Evolutionary conservation across 345 rosid species (phyloP).

Genomic region (Lepidium aucheri): DNA sequence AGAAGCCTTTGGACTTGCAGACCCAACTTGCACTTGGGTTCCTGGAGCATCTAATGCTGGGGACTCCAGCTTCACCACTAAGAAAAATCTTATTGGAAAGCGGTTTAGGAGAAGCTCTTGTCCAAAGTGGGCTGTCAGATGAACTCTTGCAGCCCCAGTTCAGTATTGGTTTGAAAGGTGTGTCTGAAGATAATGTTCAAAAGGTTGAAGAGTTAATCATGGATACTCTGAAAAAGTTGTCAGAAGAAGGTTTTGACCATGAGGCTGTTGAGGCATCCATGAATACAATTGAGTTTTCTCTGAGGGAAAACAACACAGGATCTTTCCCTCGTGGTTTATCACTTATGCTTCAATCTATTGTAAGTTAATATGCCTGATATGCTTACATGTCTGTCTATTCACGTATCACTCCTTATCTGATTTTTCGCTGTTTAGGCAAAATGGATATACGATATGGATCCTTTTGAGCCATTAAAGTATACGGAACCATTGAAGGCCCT

Average conservation of each 20-base stretch:
- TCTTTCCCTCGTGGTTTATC: slow-evolving; percentile 99
- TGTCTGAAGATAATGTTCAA: slow-evolving; percentile 61
- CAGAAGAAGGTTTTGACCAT: slow-evolving; percentile 82
- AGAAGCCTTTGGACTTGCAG: slow-evolving; percentile 76
- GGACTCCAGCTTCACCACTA: slow-evolving; percentile 94
- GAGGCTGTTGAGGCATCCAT: slow-evolving; percentile 97
- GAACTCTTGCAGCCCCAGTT: slow-evolving; percentile 96
- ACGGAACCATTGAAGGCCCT: slow-evolving; percentile 71
- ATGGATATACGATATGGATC: slow-evolving; percentile 99
- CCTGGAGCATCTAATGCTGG: slow-evolving; percentile 91
- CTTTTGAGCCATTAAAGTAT: slow-evolving; percentile 89
- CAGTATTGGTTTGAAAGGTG: slow-evolving; percentile 87
- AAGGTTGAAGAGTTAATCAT: slow-evolving; percentile 76
- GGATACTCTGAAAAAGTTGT: slow-evolving; percentile 58
- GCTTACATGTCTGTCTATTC: background rate
- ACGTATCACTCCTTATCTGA: slow-evolving; percentile 6
- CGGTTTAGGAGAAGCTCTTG: slow-evolving; percentile 89
- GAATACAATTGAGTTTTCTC: slow-evolving; percentile 97
- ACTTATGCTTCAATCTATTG: slow-evolving; percentile 88
- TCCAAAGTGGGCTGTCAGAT: slow-evolving; percentile 86
- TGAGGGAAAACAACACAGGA: slow-evolving; percentile 93
- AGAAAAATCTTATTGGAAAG: slow-evolving; percentile 90
- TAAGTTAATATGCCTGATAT: slow-evolving; percentile 24
- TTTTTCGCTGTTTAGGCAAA: slow-evolving; percentile 50
- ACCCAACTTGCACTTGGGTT: slow-evolving; percentile 87